phyloP scores from a whole-genome alignment of 305 asterid species.

The Andrographis paniculata region DNA sequence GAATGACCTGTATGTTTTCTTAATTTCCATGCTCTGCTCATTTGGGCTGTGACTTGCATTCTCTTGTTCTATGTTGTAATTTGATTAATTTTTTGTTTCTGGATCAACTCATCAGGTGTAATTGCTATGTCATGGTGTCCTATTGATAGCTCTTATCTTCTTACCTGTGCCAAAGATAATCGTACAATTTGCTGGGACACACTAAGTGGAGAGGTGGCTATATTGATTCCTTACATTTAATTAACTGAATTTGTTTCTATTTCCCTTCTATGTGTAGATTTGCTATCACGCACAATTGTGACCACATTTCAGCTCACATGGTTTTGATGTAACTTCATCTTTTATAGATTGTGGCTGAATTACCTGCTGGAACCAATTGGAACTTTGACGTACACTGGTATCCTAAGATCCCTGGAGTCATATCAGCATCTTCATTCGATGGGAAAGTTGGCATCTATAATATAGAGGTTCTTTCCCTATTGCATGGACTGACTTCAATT shows the following conservation, averaged over 20 bases:
- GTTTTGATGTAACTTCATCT: constrained; percentile 8
- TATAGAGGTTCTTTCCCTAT: constrained; percentile 60
- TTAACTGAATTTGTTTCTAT: constrained; percentile 2
- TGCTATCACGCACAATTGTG: constrained; percentile 3
- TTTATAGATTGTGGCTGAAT: constrained; percentile 85
- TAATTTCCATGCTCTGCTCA: no score
- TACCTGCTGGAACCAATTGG: constrained; percentile 97
- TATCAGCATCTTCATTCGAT: constrained; percentile 97
- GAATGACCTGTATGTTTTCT: no score
- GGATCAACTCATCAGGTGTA: constrained; percentile 56
- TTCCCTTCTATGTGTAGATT: constrained; percentile 7
- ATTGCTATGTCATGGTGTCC: constrained; percentile 99
- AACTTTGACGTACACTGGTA: constrained; percentile 99
- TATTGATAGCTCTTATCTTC: constrained; percentile 81
- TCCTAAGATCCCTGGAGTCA: constrained; percentile 90
- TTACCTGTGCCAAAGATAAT: constrained; percentile 97
- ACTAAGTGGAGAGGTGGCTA: constrained; percentile 70
- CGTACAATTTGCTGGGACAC: constrained; percentile 99
- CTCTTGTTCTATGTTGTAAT: constrained; percentile 5
- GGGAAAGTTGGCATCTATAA: constrained; percentile 94
- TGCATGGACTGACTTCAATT: constrained; percentile 9
- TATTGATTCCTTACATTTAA: constrained; percentile 15
- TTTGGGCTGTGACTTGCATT: not conserved
- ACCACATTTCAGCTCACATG: constrained; percentile 13
- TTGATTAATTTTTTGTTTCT: constrained; percentile 11